Evolutionary conservation across 1,284 basidiomycete genomes (phyloP).

Genomic region (Stygiomarasmius scandens): DNA sequence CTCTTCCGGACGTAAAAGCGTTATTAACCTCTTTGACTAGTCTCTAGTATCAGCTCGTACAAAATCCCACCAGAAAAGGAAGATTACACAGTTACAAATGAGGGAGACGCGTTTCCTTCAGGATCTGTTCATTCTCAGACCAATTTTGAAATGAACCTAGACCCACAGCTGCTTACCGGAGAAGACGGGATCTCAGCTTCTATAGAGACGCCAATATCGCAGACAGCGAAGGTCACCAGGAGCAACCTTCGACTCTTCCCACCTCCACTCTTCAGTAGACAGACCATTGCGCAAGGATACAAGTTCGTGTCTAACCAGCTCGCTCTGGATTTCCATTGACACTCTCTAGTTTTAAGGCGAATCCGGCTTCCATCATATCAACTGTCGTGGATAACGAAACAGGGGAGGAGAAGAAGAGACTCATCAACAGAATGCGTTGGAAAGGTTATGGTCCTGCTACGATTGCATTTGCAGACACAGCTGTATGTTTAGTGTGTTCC

Average conservation of each 20-base stretch:
- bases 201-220: slow-evolving; percentile 7
- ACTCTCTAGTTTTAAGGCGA: slow-evolving; percentile 69
- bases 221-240: slow-evolving; percentile 26
- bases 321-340: not conserved
- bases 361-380: slow-evolving; percentile 69
- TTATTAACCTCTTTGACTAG: slow-evolving; percentile 38
- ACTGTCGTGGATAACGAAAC: slow-evolving; percentile 71
- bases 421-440: slow-evolving; percentile 81
- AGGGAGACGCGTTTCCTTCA: slow-evolving; percentile 13
- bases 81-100: slow-evolving; percentile 49
- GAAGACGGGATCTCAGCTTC: not conserved
- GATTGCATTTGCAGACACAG: slow-evolving; percentile 66
- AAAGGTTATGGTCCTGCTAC: slow-evolving; percentile 75
- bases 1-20: slow-evolving; percentile 11
- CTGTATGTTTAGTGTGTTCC: slow-evolving; percentile 37
- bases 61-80: slow-evolving; percentile 67
- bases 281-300: slow-evolving; percentile 76
- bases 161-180: slow-evolving; percentile 33
- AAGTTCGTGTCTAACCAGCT: slow-evolving; percentile 48
- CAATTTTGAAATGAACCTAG: slow-evolving; percentile 34
- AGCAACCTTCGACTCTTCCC: slow-evolving; percentile 77
- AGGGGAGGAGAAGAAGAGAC: slow-evolving; percentile 78
- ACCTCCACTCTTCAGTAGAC: slow-evolving; percentile 83
- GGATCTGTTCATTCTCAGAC: slow-evolving; percentile 13
- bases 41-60: slow-evolving; percentile 73